Base-by-base conservation (phyloP, 2,329 filamentous ascomycete species). In the Ophiosphaerella narmari region DNA sequence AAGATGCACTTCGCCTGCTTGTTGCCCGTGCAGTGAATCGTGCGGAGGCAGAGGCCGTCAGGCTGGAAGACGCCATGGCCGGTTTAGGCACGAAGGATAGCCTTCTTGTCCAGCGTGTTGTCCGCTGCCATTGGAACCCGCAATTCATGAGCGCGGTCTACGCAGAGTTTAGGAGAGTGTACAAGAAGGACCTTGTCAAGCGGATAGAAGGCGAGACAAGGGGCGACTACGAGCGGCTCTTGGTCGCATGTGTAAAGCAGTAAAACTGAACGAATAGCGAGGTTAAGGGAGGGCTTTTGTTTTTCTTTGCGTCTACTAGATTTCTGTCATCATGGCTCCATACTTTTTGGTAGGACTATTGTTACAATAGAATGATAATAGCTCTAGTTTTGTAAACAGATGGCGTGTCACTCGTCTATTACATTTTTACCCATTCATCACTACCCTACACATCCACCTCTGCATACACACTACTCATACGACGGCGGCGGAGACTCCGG, bases 1-100 rank as follows among this genome's bases (percentile, higher is more conserved):
- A 92, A 70, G 84, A 90, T 13, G 91, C 91, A 0, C 81, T 97
- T 1, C 75, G 94, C 23, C 86, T 86, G 69, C 91, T 96, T 72
- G 77, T 97, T n/a, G 82, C 82, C 9, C 80, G 87, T 11, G 93
- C 89, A 2, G 77, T 83, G 5, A 91, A 97, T 74, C 90, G 88
- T 59, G 90, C 90, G 50, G 88, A 90, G 80, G 87, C 91, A 58
- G 92, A 96, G 63, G 94, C 92, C 0, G 77, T 82, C 18, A 78
- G 90, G 4, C 80, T 97, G n/a, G 91, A 97, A 69, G 88, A 89
- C 12, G 81, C 88, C 13, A 97, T 97, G 93, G 82, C 84, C 1
- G 94, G 93, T 0, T 64, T 88, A 57, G 93, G 93, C 2, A 97
- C 94, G 9, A 93, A 94, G 72, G 92, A 99, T 55, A 78, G 86